Percentiles rank a stretch among this genome's conserved stretches.
Evolutionary conservation across 495 filamentous ascomycete genomes (phyloP).

Genomic region (Corynascus novoguineensis): DNA sequence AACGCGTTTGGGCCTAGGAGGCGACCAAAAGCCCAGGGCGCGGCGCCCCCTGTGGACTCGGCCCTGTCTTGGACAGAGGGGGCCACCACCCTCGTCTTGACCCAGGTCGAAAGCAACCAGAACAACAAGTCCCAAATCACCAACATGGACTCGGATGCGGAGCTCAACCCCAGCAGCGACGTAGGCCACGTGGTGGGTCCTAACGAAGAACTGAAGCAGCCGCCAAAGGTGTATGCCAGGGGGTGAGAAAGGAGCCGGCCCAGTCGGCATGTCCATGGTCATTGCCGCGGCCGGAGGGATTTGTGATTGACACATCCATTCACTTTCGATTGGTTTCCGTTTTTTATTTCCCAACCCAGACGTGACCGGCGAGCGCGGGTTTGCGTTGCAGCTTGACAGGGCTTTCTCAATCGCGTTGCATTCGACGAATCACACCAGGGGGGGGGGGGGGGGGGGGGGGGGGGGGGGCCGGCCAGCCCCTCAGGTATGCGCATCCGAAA

Average conservation of each 20-base stretch:
- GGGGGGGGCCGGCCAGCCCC: neutral
- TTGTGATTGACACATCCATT: neutral
- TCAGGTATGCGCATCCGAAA: neutral
- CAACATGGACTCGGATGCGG: slow-evolving; percentile 1
- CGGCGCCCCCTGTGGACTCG: neutral
- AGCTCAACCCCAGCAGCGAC: neutral
- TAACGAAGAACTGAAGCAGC: neutral
- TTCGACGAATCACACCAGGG: neutral
- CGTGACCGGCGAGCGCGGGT: neutral
- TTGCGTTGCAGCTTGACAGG: neutral
- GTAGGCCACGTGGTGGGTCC: neutral
- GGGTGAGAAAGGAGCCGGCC: neutral
- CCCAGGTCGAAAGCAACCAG: neutral
- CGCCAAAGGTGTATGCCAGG: neutral
- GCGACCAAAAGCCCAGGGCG: neutral
- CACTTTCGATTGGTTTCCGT: neutral
- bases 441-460: neutral
- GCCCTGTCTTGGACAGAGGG: neutral
- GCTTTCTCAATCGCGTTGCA: neutral
- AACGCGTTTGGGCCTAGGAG: neutral
- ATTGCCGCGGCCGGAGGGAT: too few species aligned
- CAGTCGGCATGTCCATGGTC: neutral
- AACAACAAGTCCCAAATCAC: too few species aligned
- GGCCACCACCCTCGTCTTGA: neutral
- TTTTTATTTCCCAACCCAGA: neutral